Evolutionary conservation across 192 early-diverging fungal genomes (phyloP).

Genomic region (Thamnidium elegans): DNA sequence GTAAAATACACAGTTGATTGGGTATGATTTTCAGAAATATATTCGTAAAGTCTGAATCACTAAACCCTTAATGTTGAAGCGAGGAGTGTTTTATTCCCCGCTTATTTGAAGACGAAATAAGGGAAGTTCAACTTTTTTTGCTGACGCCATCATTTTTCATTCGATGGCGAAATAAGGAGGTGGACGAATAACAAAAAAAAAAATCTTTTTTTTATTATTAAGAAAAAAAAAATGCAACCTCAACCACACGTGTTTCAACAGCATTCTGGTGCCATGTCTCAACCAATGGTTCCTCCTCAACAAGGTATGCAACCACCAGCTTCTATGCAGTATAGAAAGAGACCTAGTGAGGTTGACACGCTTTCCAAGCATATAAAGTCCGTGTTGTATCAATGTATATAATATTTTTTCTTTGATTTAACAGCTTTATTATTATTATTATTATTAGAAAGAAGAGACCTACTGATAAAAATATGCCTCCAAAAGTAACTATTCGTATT

Average conservation of each 20-base stretch:
- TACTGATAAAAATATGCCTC: conserved; percentile 29
- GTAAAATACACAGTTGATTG: too few relatives aligned
- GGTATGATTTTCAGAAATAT: too few relatives aligned
- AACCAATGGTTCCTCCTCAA: conserved; percentile 4
- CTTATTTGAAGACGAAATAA: too few relatives aligned
- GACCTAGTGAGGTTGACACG: conserved; percentile 15
- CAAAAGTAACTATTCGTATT: conserved; percentile 19
- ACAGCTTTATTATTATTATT: conserved; percentile 3
- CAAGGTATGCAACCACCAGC: background rate
- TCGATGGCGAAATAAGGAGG: too few relatives aligned
- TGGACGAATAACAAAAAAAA: too few relatives aligned
- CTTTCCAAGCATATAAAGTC: conserved; percentile 23
- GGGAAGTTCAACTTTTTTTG: too few relatives aligned
- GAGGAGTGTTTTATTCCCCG: too few relatives aligned
- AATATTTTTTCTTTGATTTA: background rate
- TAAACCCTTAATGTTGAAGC: too few relatives aligned
- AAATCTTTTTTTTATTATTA: background rate
- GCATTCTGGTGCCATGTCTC: conserved; percentile 5
- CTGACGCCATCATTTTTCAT: too few relatives aligned
- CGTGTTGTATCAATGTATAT: background rate
- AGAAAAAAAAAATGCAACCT: conserved; percentile 1
- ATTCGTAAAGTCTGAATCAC: too few relatives aligned
- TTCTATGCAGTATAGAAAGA: conserved; percentile 16
- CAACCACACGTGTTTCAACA: conserved; percentile 14
- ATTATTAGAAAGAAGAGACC: conserved; percentile 21